Percentiles rank a stretch among this genome's conserved stretches.
Evolutionary conservation across 129 eudicot species (phyloP).

Genomic region (Escallonia rubra): DNA sequence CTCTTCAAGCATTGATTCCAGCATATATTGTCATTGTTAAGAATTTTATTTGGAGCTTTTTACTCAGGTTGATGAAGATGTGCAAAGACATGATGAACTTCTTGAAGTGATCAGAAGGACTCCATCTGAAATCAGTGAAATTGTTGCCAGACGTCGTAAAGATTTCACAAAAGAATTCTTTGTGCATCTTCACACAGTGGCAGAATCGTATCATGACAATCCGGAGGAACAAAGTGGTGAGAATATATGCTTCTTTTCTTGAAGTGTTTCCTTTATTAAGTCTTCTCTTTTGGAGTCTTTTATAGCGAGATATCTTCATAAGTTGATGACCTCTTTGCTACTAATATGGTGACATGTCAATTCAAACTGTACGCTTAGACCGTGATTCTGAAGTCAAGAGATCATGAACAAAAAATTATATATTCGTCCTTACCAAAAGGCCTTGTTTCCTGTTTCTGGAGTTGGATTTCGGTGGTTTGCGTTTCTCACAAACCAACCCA

Average conservation of each 20-base stretch:
- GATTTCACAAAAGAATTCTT: constrained; percentile 90
- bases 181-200: constrained; percentile 72
- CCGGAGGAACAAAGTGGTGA: constrained; percentile 81
- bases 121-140: constrained; percentile 59
- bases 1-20: background rate
- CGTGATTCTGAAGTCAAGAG: background rate
- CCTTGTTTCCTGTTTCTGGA: too few species aligned
- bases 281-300: background rate
- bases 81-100: constrained; percentile 85
- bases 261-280: background rate
- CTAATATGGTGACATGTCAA: background rate
- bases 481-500: too few species aligned
- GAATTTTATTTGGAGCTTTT: constrained; percentile 4
- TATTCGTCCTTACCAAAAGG: too few species aligned
- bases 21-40: background rate
- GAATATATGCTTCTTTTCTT: constrained; percentile 5
- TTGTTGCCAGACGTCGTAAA: constrained; percentile 80
- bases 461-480: too few species aligned
- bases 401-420: background rate
- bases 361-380: background rate
- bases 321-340: background rate
- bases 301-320: background rate
- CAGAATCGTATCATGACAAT: constrained; percentile 77
- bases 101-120: constrained; percentile 43
- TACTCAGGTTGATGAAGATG: constrained; percentile 76